Percentiles rank a stretch among this genome's conserved stretches.
Evolutionary conservation across 768 basidiomycete genomes (phyloP).

Genomic region (Porphyrellus cyaneotinctus): DNA sequence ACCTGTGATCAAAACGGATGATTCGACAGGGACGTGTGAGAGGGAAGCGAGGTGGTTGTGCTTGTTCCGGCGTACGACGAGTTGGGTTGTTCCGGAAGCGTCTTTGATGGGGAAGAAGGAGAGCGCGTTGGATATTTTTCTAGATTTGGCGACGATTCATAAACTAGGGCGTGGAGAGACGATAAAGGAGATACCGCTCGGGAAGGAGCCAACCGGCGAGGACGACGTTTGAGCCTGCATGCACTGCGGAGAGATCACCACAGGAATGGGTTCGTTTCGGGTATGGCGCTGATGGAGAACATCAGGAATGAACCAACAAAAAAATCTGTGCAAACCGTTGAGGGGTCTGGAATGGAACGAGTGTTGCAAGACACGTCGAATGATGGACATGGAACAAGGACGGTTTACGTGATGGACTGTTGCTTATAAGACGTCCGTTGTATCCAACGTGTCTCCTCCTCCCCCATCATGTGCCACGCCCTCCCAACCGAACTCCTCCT

Average conservation of each 20-base stretch:
- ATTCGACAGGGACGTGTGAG: slow-evolving; percentile 68
- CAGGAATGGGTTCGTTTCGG: slow-evolving; percentile 61
- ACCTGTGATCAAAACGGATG: slow-evolving; percentile 72
- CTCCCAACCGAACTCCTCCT: slow-evolving; percentile 66
- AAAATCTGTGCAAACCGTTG: background rate
- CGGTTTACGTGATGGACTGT: no score
- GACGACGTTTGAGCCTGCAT: slow-evolving; percentile 58
- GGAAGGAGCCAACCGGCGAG: slow-evolving; percentile 81
- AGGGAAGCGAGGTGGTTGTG: slow-evolving; percentile 39
- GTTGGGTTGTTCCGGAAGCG: slow-evolving; percentile 71
- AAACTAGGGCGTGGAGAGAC: slow-evolving; percentile 31
- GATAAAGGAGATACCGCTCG: slow-evolving; percentile 53
- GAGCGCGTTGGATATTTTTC: slow-evolving; percentile 61
- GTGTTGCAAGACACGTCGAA: background rate
- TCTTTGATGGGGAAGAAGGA: slow-evolving; percentile 89
- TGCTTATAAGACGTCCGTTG: no score
- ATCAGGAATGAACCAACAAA: no score
- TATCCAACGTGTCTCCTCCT: no score
- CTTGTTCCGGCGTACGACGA: slow-evolving; percentile 55
- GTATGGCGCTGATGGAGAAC: slow-evolving; percentile 49
- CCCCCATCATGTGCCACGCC: no score
- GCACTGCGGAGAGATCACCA: slow-evolving; percentile 47
- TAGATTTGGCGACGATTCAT: slow-evolving; percentile 38
- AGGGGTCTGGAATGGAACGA: background rate
- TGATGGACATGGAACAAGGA: background rate